Evolutionary conservation across 2,329 filamentous ascomycete genomes (phyloP), one percentile per base, ranked within the genome.

Genomic region (Onygena corvina): DNA sequence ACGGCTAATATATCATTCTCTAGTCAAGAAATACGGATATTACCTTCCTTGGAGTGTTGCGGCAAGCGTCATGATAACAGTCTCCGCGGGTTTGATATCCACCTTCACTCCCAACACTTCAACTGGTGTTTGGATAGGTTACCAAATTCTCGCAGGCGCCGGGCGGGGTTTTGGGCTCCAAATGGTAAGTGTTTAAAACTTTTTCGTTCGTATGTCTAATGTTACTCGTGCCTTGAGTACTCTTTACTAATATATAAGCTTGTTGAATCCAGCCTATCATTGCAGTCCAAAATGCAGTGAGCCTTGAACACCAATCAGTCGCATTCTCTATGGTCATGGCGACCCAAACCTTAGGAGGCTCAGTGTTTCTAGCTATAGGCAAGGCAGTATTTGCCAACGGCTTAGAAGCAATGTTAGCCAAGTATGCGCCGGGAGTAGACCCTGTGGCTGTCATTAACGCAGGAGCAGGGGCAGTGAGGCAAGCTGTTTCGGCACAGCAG

Each of bases 1-100:
- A 29, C 11, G 5, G 11, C 27, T 29, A 29, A 29, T 11, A 29
- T 29, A 5, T 11, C 27, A 29, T 11, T 11, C 27, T 29, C 46
- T 42, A 29, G 8, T 42, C 14, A 40, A 14, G 12, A 23, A 20
- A 45, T 16, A 18, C 3, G 31, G 20, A 5, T 20, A 34, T 2
- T 18, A n/a, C 12, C 14, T 48, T 9, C 66, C 65, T 2, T 63
- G 57, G 12, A 55, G 59, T 2, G 21, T 68, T 1, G 52, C 54
- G 0, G 58, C 65, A 2, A 56, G 56, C n/a, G 52, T 57, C 0
- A 49, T 68, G 3, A 52, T 55, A 30, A 45, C 62, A 1, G 54
- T 67, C 36, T 59, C 57, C 14, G 56, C 53, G 23, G 66, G 67
- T 0, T 55, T 70, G n/a, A 44, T 68, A 11, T 60, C 59, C 1